phyloP scores from a whole-genome alignment of 2,329 filamentous ascomycete genomes.

The Fusarium brevicatenulatum region DNA sequence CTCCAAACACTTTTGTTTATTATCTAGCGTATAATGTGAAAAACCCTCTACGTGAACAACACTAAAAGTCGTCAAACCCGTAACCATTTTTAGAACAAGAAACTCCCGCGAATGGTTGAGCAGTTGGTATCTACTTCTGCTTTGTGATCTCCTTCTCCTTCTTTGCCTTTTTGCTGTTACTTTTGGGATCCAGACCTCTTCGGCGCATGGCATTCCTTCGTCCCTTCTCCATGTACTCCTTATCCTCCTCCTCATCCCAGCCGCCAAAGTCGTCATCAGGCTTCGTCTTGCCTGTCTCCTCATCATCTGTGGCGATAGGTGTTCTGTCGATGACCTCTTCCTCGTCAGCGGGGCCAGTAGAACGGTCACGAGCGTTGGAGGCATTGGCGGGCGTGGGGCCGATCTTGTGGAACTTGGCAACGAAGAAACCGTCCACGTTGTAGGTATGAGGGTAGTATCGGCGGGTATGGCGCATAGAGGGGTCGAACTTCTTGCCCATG shows the following conservation, averaged over 20 bases:
- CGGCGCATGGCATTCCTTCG: slow-evolving; percentile 78
- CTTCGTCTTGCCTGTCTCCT: slow-evolving; percentile 46
- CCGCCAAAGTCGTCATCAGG: slow-evolving; percentile 73
- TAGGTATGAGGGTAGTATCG: slow-evolving; percentile 91
- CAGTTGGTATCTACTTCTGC: slow-evolving; percentile 37
- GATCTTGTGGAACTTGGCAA: slow-evolving; percentile 95
- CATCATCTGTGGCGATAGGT: slow-evolving; percentile 65
- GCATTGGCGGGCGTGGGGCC: slow-evolving; percentile 75
- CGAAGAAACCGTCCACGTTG: slow-evolving; percentile 98
- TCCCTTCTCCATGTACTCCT: slow-evolving; percentile 76
- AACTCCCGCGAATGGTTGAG: slow-evolving; percentile 28
- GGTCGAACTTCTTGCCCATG: slow-evolving; percentile 91
- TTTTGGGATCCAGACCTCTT: slow-evolving; percentile 78
- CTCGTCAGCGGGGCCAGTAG: slow-evolving; percentile 48
- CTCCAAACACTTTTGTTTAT: slow-evolving; percentile 21
- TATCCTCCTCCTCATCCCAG: slow-evolving; percentile 79
- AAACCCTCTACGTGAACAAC: slow-evolving; percentile 23
- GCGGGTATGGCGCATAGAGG: slow-evolving; percentile 82
- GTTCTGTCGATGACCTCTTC: slow-evolving; percentile 71
- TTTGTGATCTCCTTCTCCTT: slow-evolving; percentile 45
- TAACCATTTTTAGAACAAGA: slow-evolving; percentile 32
- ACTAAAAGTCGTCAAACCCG: slow-evolving; percentile 20
- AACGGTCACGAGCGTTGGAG: slow-evolving; percentile 47
- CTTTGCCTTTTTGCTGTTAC: slow-evolving; percentile 51
- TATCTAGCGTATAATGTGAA: slow-evolving; percentile 29